Conservation (phyloP, 1,284 basidiomycete genomes). For the Ganoderma meredithae region DNA sequence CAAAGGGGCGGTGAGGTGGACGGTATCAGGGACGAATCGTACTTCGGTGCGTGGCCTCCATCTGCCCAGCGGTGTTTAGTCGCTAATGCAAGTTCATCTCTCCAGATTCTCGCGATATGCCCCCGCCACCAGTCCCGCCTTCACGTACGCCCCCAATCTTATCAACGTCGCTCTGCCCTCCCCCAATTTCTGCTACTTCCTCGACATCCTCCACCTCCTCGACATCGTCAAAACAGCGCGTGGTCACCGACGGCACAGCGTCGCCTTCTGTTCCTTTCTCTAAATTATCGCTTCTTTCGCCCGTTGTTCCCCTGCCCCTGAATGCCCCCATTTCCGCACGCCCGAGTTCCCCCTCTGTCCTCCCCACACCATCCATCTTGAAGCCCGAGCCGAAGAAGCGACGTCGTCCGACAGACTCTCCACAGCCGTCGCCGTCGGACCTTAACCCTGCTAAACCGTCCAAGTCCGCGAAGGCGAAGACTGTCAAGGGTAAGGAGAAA, state of each 20-base stretch:
- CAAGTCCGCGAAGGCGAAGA: slow-evolving; percentile 15
- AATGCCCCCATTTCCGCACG: slow-evolving; percentile 8
- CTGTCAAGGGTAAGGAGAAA: slow-evolving; percentile 2
- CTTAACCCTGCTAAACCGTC: not conserved
- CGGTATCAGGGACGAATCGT: slow-evolving; percentile 25
- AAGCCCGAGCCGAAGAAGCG: slow-evolving; percentile 12
- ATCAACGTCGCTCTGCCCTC: slow-evolving; percentile 33
- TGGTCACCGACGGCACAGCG: slow-evolving; percentile 24
- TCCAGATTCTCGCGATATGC: slow-evolving; percentile 49
- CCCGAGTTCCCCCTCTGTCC: slow-evolving; percentile 3
- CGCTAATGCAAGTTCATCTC: not conserved
- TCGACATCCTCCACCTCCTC: slow-evolving; percentile 33
- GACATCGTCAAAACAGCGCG: slow-evolving; percentile 23
- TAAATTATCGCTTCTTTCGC: slow-evolving; percentile 46
- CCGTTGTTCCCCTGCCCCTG: slow-evolving; percentile 28
- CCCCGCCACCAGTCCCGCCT: slow-evolving; percentile 55
- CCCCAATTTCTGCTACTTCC: slow-evolving; percentile 41
- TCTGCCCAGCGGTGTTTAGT: not conserved
- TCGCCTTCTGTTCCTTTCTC: slow-evolving; percentile 50
- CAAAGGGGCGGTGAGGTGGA: slow-evolving; percentile 11
- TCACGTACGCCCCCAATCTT: slow-evolving; percentile 46
- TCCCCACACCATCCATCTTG: not conserved
- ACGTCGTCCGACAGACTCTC: not conserved
- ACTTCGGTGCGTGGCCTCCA: slow-evolving; percentile 25
- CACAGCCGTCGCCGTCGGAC: slow-evolving; percentile 13